A percentile compares a stretch with the other conserved stretches of the same genome.
Conservation (phyloP, 768 basidiomycete species). For the Trametes cinnabarina region DNA sequence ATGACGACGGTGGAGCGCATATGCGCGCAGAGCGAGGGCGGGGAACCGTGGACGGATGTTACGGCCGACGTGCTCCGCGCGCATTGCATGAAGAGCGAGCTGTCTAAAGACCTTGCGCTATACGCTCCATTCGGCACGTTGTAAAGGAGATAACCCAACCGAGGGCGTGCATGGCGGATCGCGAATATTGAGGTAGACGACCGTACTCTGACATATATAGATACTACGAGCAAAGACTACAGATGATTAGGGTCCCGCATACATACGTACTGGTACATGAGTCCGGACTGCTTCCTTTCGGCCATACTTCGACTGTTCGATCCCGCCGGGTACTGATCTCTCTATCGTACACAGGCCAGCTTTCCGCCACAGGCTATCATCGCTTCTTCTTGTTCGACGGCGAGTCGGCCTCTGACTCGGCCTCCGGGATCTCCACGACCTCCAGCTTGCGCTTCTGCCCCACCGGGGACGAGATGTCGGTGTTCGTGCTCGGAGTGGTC, state of each 20-base stretch:
- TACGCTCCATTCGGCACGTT: not conserved
- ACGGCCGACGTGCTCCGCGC: not conserved
- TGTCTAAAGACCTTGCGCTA: not conserved
- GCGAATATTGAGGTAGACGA: not conserved
- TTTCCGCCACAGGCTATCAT: not conserved
- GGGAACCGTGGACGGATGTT: not conserved
- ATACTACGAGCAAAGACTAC: not conserved
- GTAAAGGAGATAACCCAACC: not conserved
- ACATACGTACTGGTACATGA: not conserved
- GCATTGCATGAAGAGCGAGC: not conserved
- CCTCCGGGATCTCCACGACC: conserved; percentile 23
- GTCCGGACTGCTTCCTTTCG: not conserved
- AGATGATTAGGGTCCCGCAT: not conserved
- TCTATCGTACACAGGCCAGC: not conserved
- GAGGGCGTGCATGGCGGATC: not conserved
- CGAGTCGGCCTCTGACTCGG: not conserved
- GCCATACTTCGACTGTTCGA: not conserved
- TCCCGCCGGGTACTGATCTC: no score
- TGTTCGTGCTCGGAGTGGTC: not conserved
- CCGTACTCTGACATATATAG: not conserved
- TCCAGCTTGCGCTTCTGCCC: conserved; percentile 34
- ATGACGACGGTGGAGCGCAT: not conserved
- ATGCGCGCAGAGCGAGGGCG: not conserved
- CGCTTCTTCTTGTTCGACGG: conserved; percentile 24
- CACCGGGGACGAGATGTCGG: not conserved